A percentile compares a stretch with the other conserved stretches of the same genome.
These are phyloP conservation scores for Gynochthodes officinalis DNA, from an alignment of 257 asterid genomes.

Conservation along the genomic window DNA sequence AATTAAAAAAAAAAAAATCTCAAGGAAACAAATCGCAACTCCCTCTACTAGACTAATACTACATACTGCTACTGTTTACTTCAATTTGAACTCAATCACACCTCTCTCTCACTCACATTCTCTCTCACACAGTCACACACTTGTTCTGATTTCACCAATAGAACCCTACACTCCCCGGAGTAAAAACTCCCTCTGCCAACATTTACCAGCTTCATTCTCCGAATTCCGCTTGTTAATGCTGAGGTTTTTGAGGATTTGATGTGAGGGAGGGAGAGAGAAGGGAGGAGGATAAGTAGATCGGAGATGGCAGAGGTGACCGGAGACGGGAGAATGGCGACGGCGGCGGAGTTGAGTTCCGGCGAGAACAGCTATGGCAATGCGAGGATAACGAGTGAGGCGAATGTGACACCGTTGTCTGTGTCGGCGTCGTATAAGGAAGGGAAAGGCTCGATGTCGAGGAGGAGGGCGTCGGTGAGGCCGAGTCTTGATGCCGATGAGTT, in stretches of 20 bases:
- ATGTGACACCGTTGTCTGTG: slow-evolving; percentile 50
- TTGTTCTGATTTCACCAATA: slow-evolving; percentile 4
- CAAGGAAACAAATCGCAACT: slow-evolving; percentile 6
- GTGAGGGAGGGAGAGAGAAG: slow-evolving; percentile 19
- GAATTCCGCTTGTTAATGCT: background rate
- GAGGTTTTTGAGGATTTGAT: slow-evolving; percentile 19
- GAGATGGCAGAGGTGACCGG: slow-evolving; percentile 88
- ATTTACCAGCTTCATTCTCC: slow-evolving; percentile 18
- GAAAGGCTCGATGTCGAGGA: slow-evolving; percentile 61
- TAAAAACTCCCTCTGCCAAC: slow-evolving; percentile 1
- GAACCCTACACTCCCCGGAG: slow-evolving; percentile 20
- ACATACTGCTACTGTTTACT: slow-evolving; percentile 12
- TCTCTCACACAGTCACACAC: slow-evolving; percentile 6
- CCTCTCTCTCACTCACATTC: slow-evolving; percentile 10
- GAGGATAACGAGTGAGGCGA: slow-evolving; percentile 33
- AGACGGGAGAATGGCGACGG: slow-evolving; percentile 52
- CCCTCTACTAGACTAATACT: background rate
- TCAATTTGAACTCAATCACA: slow-evolving; percentile 16
- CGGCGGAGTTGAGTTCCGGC: slow-evolving; percentile 46
- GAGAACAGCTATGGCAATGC: slow-evolving; percentile 57
- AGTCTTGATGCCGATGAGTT: slow-evolving; percentile 96
- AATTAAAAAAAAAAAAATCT: background rate
- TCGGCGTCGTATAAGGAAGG: slow-evolving; percentile 86
- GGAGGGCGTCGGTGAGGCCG: slow-evolving; percentile 78
- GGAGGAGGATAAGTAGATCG: slow-evolving; percentile 41